Evolutionary conservation across 23 red algal genomes (phyloP).

Genomic region (Cyanidiococcus yangmingshanensis): DNA sequence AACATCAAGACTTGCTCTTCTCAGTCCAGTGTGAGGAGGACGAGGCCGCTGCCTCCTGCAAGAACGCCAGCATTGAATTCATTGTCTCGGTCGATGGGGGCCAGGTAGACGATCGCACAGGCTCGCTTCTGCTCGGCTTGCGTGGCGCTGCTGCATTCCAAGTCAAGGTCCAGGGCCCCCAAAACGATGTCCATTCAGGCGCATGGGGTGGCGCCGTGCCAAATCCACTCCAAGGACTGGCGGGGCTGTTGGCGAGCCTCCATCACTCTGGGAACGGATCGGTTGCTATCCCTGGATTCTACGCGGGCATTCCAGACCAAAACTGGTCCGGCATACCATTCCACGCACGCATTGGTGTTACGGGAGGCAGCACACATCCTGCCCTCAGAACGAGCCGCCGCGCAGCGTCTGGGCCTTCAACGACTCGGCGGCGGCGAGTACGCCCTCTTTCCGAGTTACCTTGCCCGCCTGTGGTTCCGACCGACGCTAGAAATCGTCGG

Average conservation of each 20-base stretch:
- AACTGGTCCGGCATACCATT: neutral
- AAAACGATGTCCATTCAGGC: constrained; percentile 61
- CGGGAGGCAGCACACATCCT: neutral
- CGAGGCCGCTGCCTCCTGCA: constrained; percentile 25
- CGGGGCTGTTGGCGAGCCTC: constrained; percentile 36
- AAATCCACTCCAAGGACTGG: constrained; percentile 70
- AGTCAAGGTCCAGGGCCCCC: constrained; percentile 40
- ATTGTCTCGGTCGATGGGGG: constrained; percentile 68
- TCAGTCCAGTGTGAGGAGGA: neutral
- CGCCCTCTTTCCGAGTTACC: neutral
- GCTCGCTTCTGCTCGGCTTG: constrained; percentile 37
- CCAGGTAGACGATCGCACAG: constrained; percentile 27
- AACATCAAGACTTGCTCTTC: constrained; percentile 22
- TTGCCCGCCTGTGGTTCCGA: constrained; percentile 53
- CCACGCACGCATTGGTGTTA: neutral
- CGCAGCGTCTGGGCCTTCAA: neutral
- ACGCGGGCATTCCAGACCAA: constrained; percentile 30
- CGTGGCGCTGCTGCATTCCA: constrained; percentile 54
- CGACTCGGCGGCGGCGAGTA: constrained; percentile 23
- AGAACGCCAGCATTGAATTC: neutral
- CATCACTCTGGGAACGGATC: constrained; percentile 29
- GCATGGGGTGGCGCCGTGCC: constrained; percentile 63
- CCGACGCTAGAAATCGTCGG: constrained; percentile 82
- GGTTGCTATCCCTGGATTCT: constrained; percentile 51
- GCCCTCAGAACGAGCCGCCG: neutral